These are phyloP conservation scores for Prosopis cineraria DNA, from an alignment of 306 rosid genomes.

Conservation along the genomic window DNA sequence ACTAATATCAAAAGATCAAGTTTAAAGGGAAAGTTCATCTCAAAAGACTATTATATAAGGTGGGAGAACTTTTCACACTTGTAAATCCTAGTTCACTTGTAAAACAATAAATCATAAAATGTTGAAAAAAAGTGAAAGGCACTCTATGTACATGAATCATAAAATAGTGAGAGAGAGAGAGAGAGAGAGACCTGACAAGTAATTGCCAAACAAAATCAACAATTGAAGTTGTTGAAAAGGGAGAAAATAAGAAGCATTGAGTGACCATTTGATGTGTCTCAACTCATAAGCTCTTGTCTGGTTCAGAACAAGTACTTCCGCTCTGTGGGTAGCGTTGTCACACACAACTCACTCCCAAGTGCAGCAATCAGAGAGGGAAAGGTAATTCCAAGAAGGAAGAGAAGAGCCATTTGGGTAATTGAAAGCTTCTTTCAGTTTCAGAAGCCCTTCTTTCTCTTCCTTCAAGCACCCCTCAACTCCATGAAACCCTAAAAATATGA, in stretches of 20 bases:
- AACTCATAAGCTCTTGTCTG: not conserved
- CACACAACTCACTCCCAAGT: constrained; percentile 8
- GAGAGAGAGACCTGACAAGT: not conserved
- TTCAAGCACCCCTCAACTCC: not conserved
- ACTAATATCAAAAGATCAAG: too few relatives aligned
- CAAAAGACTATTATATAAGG: too few relatives aligned
- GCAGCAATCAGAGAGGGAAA: not conserved
- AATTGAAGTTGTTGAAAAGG: not conserved
- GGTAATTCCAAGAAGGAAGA: constrained; percentile 18
- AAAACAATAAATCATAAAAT: too few relatives aligned
- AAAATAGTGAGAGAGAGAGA: not conserved
- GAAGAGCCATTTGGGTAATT: constrained; percentile 19
- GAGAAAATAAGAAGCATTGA: constrained; percentile 6
- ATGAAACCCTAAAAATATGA: not conserved
- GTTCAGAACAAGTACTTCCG: accelerated
- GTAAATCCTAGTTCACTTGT: too few relatives aligned
- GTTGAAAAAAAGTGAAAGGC: too few relatives aligned
- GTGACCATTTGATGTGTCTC: not conserved
- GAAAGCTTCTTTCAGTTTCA: constrained; percentile 17
- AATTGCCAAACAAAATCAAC: not conserved
- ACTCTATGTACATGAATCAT: too few relatives aligned
- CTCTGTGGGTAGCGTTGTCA: not conserved
- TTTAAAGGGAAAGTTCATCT: too few relatives aligned
- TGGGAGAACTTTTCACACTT: too few relatives aligned
- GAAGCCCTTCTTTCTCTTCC: constrained; percentile 1